Evolutionary conservation across 352 stramenopile genomes (phyloP).

Genomic region (Phytophthora capsici): DNA sequence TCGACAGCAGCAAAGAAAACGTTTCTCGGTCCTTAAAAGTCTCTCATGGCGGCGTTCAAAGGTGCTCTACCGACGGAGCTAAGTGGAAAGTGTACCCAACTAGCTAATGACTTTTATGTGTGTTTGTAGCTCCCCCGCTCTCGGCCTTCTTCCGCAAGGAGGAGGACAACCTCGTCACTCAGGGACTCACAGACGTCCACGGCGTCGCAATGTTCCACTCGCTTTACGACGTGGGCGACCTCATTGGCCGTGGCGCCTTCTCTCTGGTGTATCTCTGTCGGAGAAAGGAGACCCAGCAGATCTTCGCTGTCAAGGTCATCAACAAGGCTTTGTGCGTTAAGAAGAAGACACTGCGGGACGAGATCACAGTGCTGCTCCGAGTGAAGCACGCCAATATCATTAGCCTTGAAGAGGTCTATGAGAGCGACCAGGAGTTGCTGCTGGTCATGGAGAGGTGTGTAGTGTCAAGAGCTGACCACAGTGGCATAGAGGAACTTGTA

Average conservation of each 20-base stretch:
- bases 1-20: slow-evolving; percentile 5
- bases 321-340: slow-evolving; percentile 89
- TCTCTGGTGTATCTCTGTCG: slow-evolving; percentile 88
- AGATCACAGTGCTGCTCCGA: slow-evolving; percentile 86
- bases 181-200: slow-evolving; percentile 84
- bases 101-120: slow-evolving; percentile 4
- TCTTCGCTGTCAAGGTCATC: slow-evolving; percentile 90
- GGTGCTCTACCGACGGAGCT: slow-evolving; percentile 44
- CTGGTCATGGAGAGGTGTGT: slow-evolving; percentile 87
- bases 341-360: slow-evolving; percentile 87
- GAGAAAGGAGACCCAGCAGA: slow-evolving; percentile 78
- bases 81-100: slow-evolving; percentile 1
- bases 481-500: not conserved
- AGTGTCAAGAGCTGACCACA: not conserved
- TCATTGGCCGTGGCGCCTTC: slow-evolving; percentile 83
- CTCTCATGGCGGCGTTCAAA: slow-evolving; percentile 76
- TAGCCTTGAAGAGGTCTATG: slow-evolving; percentile 86
- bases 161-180: slow-evolving; percentile 83
- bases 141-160: slow-evolving; percentile 91
- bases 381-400: slow-evolving; percentile 91
- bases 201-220: slow-evolving; percentile 88
- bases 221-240: slow-evolving; percentile 87
- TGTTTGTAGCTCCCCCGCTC: slow-evolving; percentile 68
- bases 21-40: not conserved
- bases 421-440: slow-evolving; percentile 87